A percentile compares a stretch with the other conserved stretches of the same genome.
phyloP scores from a whole-genome alignment of 2,329 filamentous ascomycete genomes.

The Calonectria ilicicola region DNA sequence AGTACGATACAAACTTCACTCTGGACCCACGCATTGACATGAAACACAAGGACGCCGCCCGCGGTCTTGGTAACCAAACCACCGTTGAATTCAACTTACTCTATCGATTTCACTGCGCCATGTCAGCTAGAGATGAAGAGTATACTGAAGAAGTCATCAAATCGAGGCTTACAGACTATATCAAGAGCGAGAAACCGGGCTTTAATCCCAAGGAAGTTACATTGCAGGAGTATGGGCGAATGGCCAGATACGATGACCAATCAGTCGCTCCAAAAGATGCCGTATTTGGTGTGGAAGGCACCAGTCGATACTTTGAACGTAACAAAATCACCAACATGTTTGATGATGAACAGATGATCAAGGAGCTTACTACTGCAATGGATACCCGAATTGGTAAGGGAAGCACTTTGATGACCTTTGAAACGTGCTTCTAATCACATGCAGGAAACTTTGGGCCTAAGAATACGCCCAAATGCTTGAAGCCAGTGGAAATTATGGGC shows the following conservation, averaged over 20 bases:
- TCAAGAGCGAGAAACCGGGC: not conserved
- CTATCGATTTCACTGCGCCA: conserved; percentile 49
- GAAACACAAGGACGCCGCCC: conserved; percentile 39
- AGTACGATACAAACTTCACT: conserved; percentile 68
- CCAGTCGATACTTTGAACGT: conserved; percentile 13
- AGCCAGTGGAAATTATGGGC: conserved; percentile 69
- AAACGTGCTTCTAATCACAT: not conserved
- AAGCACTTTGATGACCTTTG: no score
- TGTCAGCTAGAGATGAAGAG: conserved; percentile 45
- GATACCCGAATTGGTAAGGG: conserved; percentile 46
- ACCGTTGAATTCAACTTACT: conserved; percentile 51
- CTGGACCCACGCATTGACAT: conserved; percentile 49
- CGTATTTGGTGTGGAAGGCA: conserved; percentile 22
- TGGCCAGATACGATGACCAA: not conserved
- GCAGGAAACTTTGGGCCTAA: conserved; percentile 59
- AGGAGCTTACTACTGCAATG: conserved; percentile 57
- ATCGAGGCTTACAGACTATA: not conserved
- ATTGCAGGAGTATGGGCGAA: not conserved
- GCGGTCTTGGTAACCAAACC: conserved; percentile 50
- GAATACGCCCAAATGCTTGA: conserved; percentile 67
- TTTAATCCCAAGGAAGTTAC: not conserved
- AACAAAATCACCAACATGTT: conserved; percentile 26
- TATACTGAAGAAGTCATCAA: conserved; percentile 44
- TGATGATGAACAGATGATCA: conserved; percentile 26
- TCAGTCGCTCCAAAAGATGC: not conserved